Evolutionary conservation across 1,284 basidiomycete genomes (phyloP), one percentile per base, ranked within the genome.

Genomic region (Trichosporon sp.): DNA sequence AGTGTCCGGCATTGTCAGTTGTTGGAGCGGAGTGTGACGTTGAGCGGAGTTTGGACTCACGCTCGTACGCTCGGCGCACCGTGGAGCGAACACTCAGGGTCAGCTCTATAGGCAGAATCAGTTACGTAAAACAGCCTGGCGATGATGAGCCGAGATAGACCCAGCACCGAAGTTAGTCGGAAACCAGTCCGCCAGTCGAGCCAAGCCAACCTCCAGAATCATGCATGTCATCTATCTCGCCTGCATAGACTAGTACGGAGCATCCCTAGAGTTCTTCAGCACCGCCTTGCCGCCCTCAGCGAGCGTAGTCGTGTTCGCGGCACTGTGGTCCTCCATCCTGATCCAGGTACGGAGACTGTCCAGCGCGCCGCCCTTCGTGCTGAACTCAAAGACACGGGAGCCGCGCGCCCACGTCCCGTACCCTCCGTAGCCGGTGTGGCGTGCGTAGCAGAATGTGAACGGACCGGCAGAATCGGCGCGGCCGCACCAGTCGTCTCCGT

Each of bases 401-500:
- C 70, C 70, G 8, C 70, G 68, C 37, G 68, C 59, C 70, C 70
- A 71, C 7, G 4, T 16, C 16, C 70, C 70, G 70, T 71, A 71
- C 8, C 70, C 70, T 40, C 70, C 70, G 65, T 71, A 69, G 0
- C 70, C 70, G 10, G 70, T 71, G 59, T 71, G 70, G 3, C 69
- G 63, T 14, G 37, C 70, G 61, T 67, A 71, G 65, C 70, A 71
- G 68, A 71, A 71, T 4, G 67, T 37, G 64, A 46, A 71, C 54
- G 70, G 70, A 5, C 70, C 70, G 11, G 68, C 54, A n/a, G 65
- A 51, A 1, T 56, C 21, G 40, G 65, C 66, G 8, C 72, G 68
- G 35, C 70, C 75, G 61, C 76, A 77, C 76, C 76, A 77, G n/a
- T 56, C 70, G 67, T 77, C 71, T n/a, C 74, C 76, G 46, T 77